These are phyloP conservation scores for Trichomonas gallinae DNA, from an alignment of 208 protist species.

Conservation along the genomic window DNA sequence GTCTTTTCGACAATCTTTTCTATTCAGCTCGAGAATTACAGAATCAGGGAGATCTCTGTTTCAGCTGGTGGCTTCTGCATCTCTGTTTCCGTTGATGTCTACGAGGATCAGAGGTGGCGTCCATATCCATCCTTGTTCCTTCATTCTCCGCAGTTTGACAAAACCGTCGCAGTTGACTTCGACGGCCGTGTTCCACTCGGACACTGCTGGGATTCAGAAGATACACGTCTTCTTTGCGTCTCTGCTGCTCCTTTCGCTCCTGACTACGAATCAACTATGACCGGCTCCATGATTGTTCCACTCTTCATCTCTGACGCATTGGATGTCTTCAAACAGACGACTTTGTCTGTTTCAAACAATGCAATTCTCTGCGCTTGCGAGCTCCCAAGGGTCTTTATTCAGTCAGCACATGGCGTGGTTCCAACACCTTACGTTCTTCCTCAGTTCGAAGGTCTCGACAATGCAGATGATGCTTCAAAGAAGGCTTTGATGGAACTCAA, in stretches of 20 bases:
- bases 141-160: constrained; percentile 5
- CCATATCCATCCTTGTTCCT: background rate
- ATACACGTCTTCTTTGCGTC: background rate
- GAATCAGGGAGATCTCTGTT: background rate
- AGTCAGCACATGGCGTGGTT: background rate
- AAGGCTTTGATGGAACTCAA: background rate
- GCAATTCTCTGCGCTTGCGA: background rate
- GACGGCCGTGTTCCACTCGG: background rate
- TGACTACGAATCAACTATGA: background rate
- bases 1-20: background rate
- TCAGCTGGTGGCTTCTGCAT: background rate
- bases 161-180: background rate
- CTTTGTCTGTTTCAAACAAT: background rate
- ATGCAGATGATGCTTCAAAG: background rate
- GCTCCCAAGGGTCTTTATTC: background rate
- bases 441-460: background rate
- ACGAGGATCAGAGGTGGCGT: background rate
- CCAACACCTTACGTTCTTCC: background rate
- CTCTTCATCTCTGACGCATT: background rate
- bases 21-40: background rate
- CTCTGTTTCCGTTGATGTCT: background rate
- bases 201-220: background rate
- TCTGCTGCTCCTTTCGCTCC: background rate
- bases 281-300: background rate
- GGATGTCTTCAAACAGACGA: background rate